Evolutionary conservation across 768 basidiomycete species (phyloP), one percentile per base, ranked within the genome.

Genomic region (Psilocybe azurescens): DNA sequence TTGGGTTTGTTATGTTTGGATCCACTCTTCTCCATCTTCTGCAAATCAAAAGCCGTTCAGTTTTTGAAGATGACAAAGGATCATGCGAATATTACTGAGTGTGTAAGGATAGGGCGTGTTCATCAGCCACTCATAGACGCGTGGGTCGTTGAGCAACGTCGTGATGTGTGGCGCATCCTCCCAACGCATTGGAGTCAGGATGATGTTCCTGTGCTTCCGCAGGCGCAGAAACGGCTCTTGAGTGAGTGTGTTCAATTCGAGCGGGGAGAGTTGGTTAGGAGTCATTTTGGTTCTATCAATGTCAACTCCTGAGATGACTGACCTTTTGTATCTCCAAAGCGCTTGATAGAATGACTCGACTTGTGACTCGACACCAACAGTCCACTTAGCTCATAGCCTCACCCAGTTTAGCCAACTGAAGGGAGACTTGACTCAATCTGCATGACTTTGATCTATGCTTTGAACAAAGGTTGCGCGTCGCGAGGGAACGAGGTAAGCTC

Each of bases 171-270:
- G 70, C 18, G 73, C 78, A 65, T 88, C 86, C 39, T 70, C 72
- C 28, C 67, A 48, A 32, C 87, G 83, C 10, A 81, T 82, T 18
- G 86, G 79, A 1, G 86, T 88, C 44, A 88, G 59, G 61, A 88
- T 81, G 55, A 89, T 83, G 62, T 82, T 78, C 53, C 77, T 74
- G 32, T 85, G 85, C 33, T 72, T 64, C 3, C 79, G 75, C 48
- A 89, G 78, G 29, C 82, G 84, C 13, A 89, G 74, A 67, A 83
- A 87, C 1, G 81, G 82, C 65, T 88, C 86, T 48, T 79, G 79
- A 1, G 81, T 84, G 28, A 57, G 56, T 2, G 75, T 57, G 57
- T 84, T 78, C 53, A 77, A 62, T 69, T 80, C 75, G 7, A 84
- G 77, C 0, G 83, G 83, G 46, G 73, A 68, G 13, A 76, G 64